phyloP scores from a whole-genome alignment of 2,329 filamentous ascomycete species.

The Diaporthe citri region DNA sequence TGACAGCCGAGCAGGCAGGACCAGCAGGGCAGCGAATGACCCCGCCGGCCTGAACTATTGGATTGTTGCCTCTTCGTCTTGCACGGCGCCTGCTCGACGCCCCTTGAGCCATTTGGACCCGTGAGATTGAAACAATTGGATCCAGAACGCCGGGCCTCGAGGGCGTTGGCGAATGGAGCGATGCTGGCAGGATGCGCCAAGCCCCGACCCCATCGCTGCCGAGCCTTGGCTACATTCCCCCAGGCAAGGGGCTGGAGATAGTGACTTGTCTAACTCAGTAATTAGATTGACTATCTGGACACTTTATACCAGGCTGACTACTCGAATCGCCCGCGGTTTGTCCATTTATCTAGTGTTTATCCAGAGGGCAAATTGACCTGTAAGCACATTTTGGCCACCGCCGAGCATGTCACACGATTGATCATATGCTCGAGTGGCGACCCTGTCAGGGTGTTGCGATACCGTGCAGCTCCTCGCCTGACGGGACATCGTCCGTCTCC shows the following conservation, averaged over 20 bases:
- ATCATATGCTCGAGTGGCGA: constrained; percentile 11
- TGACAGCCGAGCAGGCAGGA: constrained; percentile 11
- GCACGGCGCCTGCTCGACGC: neutral
- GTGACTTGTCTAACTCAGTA: constrained; percentile 25
- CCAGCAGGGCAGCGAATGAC: constrained; percentile 4
- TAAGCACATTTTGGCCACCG: constrained; percentile 18
- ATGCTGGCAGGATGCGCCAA: constrained; percentile 24
- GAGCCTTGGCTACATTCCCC: constrained; percentile 22
- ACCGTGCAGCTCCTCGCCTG: neutral
- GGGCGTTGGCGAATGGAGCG: neutral
- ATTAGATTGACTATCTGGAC: constrained; percentile 14
- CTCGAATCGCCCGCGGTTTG: neutral
- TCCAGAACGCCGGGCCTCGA: constrained; percentile 16
- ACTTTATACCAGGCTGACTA: constrained; percentile 19
- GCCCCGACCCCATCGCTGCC: constrained; percentile 21
- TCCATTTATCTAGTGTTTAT: constrained; percentile 12
- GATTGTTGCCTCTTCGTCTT: neutral
- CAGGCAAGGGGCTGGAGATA: constrained; percentile 21
- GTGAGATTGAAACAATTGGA: constrained; percentile 14
- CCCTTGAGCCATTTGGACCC: neutral
- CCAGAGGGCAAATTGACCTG: neutral
- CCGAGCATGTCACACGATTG: constrained; percentile 21
- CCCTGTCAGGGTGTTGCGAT: neutral
- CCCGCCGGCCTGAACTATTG: neutral
- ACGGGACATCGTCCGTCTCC: constrained; percentile 17